Conservation (phyloP, 768 basidiomycete genomes). For the Piloderma croceum region DNA sequence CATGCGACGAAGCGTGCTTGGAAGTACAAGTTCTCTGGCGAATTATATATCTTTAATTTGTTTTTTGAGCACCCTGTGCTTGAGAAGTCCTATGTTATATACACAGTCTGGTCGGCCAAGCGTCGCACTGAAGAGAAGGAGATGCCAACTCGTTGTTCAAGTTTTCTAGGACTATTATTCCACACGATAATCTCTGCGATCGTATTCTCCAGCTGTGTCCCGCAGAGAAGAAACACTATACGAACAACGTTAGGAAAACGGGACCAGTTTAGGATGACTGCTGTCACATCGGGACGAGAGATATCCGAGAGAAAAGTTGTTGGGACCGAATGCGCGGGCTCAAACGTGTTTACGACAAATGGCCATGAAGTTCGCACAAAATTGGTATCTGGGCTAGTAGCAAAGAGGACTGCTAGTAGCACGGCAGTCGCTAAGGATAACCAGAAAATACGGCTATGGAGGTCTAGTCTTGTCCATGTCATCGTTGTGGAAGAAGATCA, state of each 20-base stretch:
- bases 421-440: not conserved
- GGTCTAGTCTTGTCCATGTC: not conserved
- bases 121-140: not conserved
- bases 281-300: constrained; percentile 45
- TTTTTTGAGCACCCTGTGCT: constrained; percentile 35
- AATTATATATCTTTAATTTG: constrained; percentile 51
- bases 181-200: constrained; percentile 50
- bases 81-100: constrained; percentile 33
- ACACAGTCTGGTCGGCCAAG: not conserved
- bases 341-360: no score
- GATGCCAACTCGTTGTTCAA: constrained; percentile 38
- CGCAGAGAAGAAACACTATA: constrained; percentile 50
- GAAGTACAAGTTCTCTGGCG: constrained; percentile 52
- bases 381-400: no score
- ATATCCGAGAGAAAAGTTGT: no score
- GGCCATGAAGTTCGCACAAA: no score
- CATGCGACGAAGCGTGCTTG: constrained; percentile 60
- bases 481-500: not conserved
- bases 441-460: not conserved
- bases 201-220: constrained; percentile 36
- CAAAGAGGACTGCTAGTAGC: no score
- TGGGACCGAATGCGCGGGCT: no score
- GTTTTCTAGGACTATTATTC: constrained; percentile 51
- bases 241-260: constrained; percentile 54
- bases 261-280: constrained; percentile 64